These are phyloP conservation scores for Daldinia bambusicola DNA, from an alignment of 495 filamentous ascomycete genomes.

Conservation along the genomic window DNA sequence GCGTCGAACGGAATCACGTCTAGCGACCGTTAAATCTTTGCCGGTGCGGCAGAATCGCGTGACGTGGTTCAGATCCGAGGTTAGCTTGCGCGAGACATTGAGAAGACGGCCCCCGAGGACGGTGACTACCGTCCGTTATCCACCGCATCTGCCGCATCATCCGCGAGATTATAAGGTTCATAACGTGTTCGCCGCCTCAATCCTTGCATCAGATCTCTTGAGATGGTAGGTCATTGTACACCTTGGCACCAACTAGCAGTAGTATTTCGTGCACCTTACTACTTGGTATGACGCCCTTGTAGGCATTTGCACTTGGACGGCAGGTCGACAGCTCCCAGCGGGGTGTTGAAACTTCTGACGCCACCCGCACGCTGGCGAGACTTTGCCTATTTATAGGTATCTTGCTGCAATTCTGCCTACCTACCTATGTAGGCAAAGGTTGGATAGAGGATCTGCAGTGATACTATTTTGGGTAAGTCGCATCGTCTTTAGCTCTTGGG, in stretches of 20 bases:
- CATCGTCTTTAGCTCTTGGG: constrained; percentile 29
- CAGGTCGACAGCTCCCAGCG: constrained; percentile 36
- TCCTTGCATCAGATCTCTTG: constrained; percentile 46
- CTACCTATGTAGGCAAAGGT: constrained; percentile 39
- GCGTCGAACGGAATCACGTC: constrained; percentile 34
- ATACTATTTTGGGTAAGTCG: constrained; percentile 40
- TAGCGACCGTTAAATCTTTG: constrained; percentile 39
- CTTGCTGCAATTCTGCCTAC: constrained; percentile 34
- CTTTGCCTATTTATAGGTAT: constrained; percentile 42
- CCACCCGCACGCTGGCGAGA: constrained; percentile 34
- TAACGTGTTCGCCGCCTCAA: constrained; percentile 28
- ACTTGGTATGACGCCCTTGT: constrained; percentile 24
- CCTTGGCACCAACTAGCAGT: constrained; percentile 34
- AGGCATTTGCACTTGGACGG: constrained; percentile 25
- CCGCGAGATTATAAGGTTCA: constrained; percentile 25
- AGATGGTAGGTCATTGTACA: constrained; percentile 40
- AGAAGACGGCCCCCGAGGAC: constrained; percentile 29
- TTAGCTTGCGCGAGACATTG: constrained; percentile 34
- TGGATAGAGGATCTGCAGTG: constrained; percentile 37
- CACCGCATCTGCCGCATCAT: constrained; percentile 28
- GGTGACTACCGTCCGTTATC: constrained; percentile 31
- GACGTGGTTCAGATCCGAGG: constrained; percentile 29
- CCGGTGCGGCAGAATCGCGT: constrained; percentile 34
- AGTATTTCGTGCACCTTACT: constrained; percentile 27
- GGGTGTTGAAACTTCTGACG: constrained; percentile 40